phyloP scores from a whole-genome alignment of 2,329 filamentous ascomycete genomes.

The Xylariaceae sp. region DNA sequence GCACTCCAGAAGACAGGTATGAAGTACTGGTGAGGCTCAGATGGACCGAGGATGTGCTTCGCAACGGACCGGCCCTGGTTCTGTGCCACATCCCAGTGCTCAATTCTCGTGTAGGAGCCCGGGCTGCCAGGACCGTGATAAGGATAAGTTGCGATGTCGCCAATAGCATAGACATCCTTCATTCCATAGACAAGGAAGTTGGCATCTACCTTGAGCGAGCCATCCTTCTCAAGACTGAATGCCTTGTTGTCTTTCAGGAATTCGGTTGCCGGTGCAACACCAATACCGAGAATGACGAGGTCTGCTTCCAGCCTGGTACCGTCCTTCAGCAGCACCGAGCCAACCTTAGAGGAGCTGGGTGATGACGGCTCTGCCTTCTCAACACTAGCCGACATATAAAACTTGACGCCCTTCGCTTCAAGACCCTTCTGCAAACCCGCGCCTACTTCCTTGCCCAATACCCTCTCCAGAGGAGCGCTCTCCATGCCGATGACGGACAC shows the following conservation, averaged over 20 bases:
- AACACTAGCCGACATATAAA: constrained; percentile 74
- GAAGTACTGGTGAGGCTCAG: constrained; percentile 59
- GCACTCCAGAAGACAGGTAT: constrained; percentile 98
- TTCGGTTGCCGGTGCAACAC: constrained; percentile 78
- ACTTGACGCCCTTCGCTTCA: constrained; percentile 84
- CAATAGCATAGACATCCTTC: constrained; percentile 83
- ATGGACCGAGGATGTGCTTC: constrained; percentile 64
- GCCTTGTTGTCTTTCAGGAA: constrained; percentile 69
- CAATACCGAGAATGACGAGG: constrained; percentile 85
- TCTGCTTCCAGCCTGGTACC: constrained; percentile 81
- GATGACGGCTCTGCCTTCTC: constrained; percentile 73
- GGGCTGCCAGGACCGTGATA: constrained; percentile 85
- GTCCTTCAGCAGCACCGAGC: constrained; percentile 76
- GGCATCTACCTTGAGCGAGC: constrained; percentile 77
- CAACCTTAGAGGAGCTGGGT: constrained; percentile 65
- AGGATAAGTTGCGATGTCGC: constrained; percentile 91
- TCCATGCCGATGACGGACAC: constrained; percentile 90
- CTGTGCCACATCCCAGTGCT: constrained; percentile 98
- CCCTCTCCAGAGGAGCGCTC: constrained; percentile 72
- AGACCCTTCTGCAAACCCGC: constrained; percentile 71
- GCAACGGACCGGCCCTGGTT: constrained; percentile 82
- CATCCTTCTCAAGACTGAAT: constrained; percentile 71
- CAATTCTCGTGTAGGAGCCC: constrained; percentile 71
- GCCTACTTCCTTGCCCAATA: constrained; percentile 79
- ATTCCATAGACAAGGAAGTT: constrained; percentile 70